Conservation (phyloP, 164 flowering plant species). For the Akebia trifoliata region DNA sequence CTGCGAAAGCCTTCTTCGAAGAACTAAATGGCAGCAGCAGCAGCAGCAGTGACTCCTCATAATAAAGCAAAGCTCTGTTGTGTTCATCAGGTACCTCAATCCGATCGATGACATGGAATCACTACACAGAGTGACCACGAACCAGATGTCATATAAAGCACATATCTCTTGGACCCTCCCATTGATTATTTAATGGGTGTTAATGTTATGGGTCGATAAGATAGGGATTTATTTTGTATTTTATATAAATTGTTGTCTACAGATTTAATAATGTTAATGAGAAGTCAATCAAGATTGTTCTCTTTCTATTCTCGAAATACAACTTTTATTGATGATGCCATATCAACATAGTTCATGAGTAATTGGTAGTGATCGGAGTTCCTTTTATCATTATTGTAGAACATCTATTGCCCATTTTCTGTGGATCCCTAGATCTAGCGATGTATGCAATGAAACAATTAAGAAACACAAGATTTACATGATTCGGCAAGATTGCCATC, state of each 20-base stretch:
- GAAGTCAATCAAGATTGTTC: background rate
- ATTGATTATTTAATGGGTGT: background rate
- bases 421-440: too few species aligned
- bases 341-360: too few species aligned
- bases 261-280: slow-evolving; percentile 9
- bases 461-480: too few species aligned
- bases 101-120: background rate
- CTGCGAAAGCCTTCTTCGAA: slow-evolving; percentile 66
- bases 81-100: background rate
- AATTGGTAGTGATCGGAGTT: too few species aligned
- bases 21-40: slow-evolving; percentile 30
- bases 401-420: too few species aligned
- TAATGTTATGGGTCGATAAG: background rate
- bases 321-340: too few species aligned
- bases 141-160: background rate
- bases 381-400: too few species aligned
- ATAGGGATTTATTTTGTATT: slow-evolving; percentile 5
- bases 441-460: too few species aligned
- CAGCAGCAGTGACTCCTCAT: slow-evolving; percentile 12
- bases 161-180: background rate
- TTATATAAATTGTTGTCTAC: slow-evolving; percentile 8
- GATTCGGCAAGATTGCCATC: too few species aligned
- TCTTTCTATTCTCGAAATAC: too few species aligned
- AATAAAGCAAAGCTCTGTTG: background rate
- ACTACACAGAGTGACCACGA: background rate